These are phyloP conservation scores for Pestalotiopsis sp. DNA, from an alignment of 2,329 filamentous ascomycete genomes.

Conservation along the genomic window DNA sequence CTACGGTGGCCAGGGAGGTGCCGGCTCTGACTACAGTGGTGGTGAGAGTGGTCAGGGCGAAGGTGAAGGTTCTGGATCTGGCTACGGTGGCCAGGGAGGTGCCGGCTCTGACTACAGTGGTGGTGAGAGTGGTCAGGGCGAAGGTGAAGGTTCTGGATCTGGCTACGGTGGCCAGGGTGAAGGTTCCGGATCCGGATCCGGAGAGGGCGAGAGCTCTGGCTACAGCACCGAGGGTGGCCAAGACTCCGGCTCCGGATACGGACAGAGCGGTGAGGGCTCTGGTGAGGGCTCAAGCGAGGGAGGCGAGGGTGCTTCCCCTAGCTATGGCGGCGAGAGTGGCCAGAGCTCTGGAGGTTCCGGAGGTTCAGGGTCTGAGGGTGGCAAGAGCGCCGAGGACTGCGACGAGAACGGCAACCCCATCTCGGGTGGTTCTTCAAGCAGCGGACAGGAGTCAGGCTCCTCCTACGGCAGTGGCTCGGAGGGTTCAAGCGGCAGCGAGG, in stretches of 20 bases:
- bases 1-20: background rate
- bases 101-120: background rate
- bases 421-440: background rate
- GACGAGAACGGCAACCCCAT: slow-evolving; percentile 1
- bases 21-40: background rate
- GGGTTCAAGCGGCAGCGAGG: background rate
- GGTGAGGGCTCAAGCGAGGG: background rate
- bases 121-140: background rate
- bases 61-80: background rate
- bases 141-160: background rate
- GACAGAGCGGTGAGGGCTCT: background rate
- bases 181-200: background rate
- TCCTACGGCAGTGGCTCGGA: background rate
- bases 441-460: background rate
- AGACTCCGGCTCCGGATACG: background rate
- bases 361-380: background rate
- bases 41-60: background rate
- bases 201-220: background rate
- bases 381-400: background rate
- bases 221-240: background rate
- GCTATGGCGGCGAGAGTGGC: too few relatives aligned
- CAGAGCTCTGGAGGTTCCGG: background rate
- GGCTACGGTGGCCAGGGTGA: background rate
- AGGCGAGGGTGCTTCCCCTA: background rate
- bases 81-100: background rate